Percentiles rank a stretch among this genome's conserved stretches.
These are phyloP conservation scores for Knufia fluminis DNA, from an alignment of 2,329 filamentous ascomycete species.

Conservation along the genomic window DNA sequence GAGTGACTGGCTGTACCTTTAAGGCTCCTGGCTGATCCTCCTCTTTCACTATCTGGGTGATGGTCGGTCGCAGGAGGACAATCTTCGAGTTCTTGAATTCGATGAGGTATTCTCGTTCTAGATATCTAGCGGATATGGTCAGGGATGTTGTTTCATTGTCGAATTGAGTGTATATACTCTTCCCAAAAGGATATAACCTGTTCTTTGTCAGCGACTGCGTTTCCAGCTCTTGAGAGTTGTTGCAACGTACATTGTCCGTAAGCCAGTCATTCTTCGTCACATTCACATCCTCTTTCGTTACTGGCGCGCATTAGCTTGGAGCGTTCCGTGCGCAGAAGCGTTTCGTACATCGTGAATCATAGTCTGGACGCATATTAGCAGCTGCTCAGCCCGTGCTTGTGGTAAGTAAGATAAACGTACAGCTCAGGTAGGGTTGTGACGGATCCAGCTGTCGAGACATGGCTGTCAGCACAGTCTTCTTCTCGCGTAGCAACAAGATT, in stretches of 20 bases:
- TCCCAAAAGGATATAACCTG: constrained; percentile 97
- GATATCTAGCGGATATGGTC: constrained; percentile 43
- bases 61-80: constrained; percentile 79
- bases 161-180: constrained; percentile 54
- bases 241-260: constrained; percentile 75
- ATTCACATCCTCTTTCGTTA: constrained; percentile 83
- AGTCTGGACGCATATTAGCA: constrained; percentile 38
- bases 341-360: constrained; percentile 55
- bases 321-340: not conserved
- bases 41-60: constrained; percentile 85
- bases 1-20: constrained; percentile 24
- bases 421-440: constrained; percentile 61
- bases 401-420: constrained; percentile 39
- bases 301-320: constrained; percentile 36
- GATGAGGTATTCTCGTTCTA: constrained; percentile 78
- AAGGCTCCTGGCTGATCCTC: constrained; percentile 49
- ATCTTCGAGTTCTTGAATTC: constrained; percentile 77
- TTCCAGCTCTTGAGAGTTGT: not conserved
- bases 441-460: constrained; percentile 39
- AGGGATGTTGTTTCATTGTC: not conserved
- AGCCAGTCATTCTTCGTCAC: constrained; percentile 89
- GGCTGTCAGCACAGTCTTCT: constrained; percentile 11
- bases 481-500: too few species aligned
- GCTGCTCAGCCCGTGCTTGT: not conserved
- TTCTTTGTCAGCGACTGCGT: constrained; percentile 7